A percentile compares a stretch with the other conserved stretches of the same genome.
Evolutionary conservation across 768 basidiomycete genomes (phyloP).

Genomic region (Podaxis carcinomalis): DNA sequence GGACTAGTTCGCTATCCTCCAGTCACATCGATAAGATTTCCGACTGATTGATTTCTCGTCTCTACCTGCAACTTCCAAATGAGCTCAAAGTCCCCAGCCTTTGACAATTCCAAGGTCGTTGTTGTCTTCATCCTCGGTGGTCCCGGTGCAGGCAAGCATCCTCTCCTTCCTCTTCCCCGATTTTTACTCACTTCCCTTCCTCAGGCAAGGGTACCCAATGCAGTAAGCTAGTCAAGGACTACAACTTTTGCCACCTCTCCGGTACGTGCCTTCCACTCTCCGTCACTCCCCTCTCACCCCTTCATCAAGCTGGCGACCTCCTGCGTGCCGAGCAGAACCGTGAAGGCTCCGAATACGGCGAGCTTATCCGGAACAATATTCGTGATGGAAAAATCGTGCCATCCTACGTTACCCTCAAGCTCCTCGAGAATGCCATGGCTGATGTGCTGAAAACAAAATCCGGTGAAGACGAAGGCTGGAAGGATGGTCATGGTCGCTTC

Average conservation of each 20-base stretch:
- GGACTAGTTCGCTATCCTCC: conserved; percentile 15
- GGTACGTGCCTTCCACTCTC: conserved; percentile 43
- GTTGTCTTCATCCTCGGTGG: conserved; percentile 97
- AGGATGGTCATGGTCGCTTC: conserved; percentile 74
- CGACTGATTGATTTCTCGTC: conserved; percentile 2
- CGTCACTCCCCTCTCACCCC: conserved; percentile 8
- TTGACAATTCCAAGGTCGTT: conserved; percentile 69
- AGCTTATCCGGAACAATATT: conserved; percentile 84
- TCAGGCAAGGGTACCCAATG: conserved; percentile 97
- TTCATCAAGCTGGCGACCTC: conserved; percentile 82
- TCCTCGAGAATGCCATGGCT: conserved; percentile 90
- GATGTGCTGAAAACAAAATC: conserved; percentile 44
- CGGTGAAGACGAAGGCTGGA: conserved; percentile 52
- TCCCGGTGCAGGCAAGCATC: conserved; percentile 78
- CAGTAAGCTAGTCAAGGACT: conserved; percentile 74
- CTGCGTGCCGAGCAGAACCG: conserved; percentile 91
- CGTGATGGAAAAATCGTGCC: conserved; percentile 92
- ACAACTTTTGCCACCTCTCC: conserved; percentile 89
- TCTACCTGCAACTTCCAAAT: conserved; percentile 27
- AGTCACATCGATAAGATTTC: conserved; percentile 35
- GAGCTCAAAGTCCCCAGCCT: conserved; percentile 35
- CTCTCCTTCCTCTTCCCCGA: neutral
- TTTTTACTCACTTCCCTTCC: conserved; percentile 1
- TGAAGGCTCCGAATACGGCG: conserved; percentile 76
- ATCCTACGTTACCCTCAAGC: conserved; percentile 93